Conservation (phyloP, 2,329 filamentous ascomycete species). For the Alternaria metachromatica region DNA sequence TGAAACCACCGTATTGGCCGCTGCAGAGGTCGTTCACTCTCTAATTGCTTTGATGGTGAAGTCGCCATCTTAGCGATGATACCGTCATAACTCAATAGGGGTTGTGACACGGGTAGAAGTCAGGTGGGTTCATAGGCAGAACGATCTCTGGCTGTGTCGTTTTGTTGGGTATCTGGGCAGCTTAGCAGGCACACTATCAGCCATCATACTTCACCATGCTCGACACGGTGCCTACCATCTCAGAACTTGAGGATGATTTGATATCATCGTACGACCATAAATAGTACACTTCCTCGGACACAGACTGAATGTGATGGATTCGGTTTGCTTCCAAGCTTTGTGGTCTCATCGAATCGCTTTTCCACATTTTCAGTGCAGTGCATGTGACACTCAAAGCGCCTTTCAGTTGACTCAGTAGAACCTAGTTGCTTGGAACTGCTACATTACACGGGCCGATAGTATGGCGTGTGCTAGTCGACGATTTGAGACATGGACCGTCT, state of each 20-base stretch:
- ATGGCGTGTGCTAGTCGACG: neutral
- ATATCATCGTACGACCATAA: neutral
- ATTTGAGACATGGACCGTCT: neutral
- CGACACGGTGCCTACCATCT: neutral
- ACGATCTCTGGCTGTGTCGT: neutral
- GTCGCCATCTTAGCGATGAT: constrained; percentile 39
- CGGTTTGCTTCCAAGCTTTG: neutral
- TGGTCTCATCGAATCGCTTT: neutral
- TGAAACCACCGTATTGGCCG: constrained; percentile 63
- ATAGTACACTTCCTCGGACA: neutral
- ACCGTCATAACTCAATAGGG: neutral
- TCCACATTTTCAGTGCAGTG: neutral
- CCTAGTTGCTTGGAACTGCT: neutral
- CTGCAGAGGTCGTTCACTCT: constrained; percentile 62
- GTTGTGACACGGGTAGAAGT: neutral
- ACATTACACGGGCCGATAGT: neutral
- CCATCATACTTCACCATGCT: neutral
- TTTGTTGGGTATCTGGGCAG: neutral
- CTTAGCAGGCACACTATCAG: neutral
- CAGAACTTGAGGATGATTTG: neutral
- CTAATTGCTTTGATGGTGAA: constrained; percentile 58
- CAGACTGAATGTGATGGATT: neutral
- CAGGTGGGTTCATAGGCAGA: neutral
- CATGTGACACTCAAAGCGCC: neutral
- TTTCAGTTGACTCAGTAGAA: neutral